These are phyloP conservation scores for Copromyces sp. DNA, from an alignment of 495 filamentous ascomycete species.

Conservation along the genomic window DNA sequence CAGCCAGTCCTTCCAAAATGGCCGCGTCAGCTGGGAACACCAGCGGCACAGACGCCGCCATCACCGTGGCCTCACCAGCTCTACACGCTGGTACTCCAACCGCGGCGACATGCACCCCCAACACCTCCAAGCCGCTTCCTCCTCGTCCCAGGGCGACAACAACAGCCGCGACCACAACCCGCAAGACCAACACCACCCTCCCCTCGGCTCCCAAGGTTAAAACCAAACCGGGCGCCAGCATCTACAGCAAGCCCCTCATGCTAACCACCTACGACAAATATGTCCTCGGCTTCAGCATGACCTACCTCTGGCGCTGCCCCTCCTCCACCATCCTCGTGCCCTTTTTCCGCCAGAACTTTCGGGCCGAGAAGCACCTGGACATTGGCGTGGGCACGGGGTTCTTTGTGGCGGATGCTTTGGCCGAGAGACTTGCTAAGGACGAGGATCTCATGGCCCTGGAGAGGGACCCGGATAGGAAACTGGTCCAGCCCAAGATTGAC, in stretches of 20 bases:
- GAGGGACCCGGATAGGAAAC: background rate
- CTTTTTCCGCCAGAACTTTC: conserved; percentile 25
- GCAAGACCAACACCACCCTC: background rate
- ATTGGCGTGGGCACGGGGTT: conserved; percentile 32
- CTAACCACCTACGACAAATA: conserved; percentile 23
- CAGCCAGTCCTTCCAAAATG: background rate
- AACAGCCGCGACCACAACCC: background rate
- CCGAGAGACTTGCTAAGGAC: background rate
- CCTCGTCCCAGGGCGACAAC: background rate
- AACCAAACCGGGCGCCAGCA: background rate
- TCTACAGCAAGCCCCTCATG: conserved; percentile 7
- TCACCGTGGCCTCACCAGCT: background rate
- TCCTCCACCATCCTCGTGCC: conserved; percentile 23
- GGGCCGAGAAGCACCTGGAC: conserved; percentile 24
- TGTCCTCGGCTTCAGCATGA: conserved; percentile 25
- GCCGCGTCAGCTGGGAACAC: background rate
- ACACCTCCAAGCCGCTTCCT: background rate
- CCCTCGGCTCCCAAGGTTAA: background rate
- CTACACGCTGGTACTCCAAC: background rate
- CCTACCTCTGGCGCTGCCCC: conserved; percentile 25
- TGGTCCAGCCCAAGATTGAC: background rate
- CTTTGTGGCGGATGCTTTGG: conserved; percentile 15
- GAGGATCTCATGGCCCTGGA: background rate
- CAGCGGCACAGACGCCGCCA: background rate
- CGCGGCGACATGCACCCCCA: background rate